Base-by-base conservation (phyloP, 306 rosid genomes). In the Crataegus laevigata region DNA sequence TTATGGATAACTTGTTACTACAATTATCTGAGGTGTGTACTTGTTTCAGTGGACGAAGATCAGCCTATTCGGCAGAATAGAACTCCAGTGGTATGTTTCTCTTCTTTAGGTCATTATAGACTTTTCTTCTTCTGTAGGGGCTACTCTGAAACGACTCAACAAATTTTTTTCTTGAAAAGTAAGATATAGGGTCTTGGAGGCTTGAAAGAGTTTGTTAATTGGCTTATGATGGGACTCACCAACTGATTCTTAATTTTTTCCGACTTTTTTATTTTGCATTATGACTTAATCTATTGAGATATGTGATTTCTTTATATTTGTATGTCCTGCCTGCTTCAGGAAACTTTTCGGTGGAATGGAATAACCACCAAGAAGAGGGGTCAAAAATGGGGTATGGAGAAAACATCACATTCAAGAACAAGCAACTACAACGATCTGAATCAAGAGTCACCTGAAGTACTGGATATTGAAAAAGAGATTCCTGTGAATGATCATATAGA, bases 361-460 rank as follows among this genome's bases (percentile, higher is more conserved):
- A 90, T 85, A 54, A 96, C 93, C 84, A 89, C 82, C 91, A 96
- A 96, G 88, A 90, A 84, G 83, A 92, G 85, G 84, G 96, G 97
- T 34, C 96, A 96, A 82, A 88, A 92, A 82, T 96, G 99, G 99
- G 98, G 98, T 75, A 88, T 38, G 75, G 99, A 96, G 81, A 89
- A 79, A 79, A 82, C 51, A 54, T 11, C 87, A 25, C 82, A 79
- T 80, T 76, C 34, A 50, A 90, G 81, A 82, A 80, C 83, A 63
- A 89, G 81, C 65, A 78, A 66, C 36, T 28, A 78, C 25, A 71
- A 82, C 71, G 61, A 63, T 73, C 72, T 73, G 57, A 65, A 72
- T 57, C 77, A 79, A 75, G 92, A 90, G 74, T 45, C 75, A 61
- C 68, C 84, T 67, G 75, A 21, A 57, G 38, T 68, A 80, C 71